These are phyloP conservation scores for Rheum nobile DNA, from an alignment of 148 eudicot genomes.

Conservation along the genomic window DNA sequence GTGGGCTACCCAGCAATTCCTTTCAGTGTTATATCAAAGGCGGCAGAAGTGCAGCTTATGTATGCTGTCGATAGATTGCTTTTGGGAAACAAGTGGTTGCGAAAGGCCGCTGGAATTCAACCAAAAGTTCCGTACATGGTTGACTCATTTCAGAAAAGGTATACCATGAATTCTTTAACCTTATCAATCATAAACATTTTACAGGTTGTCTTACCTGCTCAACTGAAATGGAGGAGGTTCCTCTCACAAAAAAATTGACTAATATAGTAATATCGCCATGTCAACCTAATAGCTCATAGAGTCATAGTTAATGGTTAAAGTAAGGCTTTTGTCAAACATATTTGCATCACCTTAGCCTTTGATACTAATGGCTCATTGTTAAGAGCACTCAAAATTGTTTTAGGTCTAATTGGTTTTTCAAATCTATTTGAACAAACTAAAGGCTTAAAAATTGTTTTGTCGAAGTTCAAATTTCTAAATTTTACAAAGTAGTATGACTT, in stretches of 20 bases:
- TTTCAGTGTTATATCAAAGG: slow-evolving; percentile 70
- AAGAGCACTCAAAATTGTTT: neutral
- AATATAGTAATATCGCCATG: neutral
- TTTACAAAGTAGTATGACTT: neutral
- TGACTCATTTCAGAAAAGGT: slow-evolving; percentile 93
- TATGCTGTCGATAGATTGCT: slow-evolving; percentile 71
- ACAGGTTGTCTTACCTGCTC: neutral
- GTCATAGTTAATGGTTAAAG: neutral
- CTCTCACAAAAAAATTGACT: neutral
- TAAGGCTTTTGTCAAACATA: neutral
- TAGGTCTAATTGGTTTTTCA: neutral
- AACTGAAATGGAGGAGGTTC: neutral
- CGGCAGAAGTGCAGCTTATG: slow-evolving; percentile 69
- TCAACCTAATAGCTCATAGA: neutral
- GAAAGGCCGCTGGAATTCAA: slow-evolving; percentile 87
- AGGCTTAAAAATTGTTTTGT: neutral
- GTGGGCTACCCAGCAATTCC: slow-evolving; percentile 62
- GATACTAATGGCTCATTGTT: neutral
- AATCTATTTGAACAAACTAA: neutral
- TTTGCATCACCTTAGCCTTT: neutral
- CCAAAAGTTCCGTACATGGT: slow-evolving; percentile 89
- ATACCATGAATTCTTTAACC: slow-evolving; percentile 5
- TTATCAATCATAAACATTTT: neutral
- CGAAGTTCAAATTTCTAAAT: neutral
- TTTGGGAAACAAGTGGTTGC: slow-evolving; percentile 87